phyloP scores from a whole-genome alignment of 805 yeast genomes.

The Torulaspora franciscae region DNA sequence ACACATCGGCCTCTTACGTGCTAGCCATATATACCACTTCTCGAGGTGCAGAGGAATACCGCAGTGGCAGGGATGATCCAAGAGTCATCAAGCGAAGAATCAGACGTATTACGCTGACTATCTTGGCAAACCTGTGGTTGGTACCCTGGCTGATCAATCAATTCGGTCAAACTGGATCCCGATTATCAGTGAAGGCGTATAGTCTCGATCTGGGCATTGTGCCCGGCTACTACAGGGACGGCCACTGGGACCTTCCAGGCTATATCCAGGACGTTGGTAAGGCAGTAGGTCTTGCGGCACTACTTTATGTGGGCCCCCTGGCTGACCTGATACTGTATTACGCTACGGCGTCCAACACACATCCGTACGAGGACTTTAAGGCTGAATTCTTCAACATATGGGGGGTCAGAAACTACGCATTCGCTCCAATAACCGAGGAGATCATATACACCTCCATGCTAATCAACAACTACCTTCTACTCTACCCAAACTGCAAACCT shows the following conservation, averaged over 20 bases:
- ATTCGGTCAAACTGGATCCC: not conserved
- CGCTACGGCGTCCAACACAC: conserved; percentile 14
- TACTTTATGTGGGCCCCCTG: conserved; percentile 29
- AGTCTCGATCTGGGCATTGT: conserved; percentile 23
- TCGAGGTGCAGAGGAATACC: conserved; percentile 18
- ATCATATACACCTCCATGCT: conserved; percentile 34
- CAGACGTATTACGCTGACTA: conserved; percentile 18
- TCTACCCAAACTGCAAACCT: conserved; percentile 9
- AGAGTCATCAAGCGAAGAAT: conserved; percentile 25
- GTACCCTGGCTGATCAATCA: conserved; percentile 18
- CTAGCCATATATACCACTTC: conserved; percentile 24
- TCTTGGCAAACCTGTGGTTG: conserved; percentile 17
- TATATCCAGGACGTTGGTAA: conserved; percentile 16
- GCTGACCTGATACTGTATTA: conserved; percentile 23
- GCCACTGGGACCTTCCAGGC: conserved; percentile 12
- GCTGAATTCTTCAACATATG: conserved; percentile 27
- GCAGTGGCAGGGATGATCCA: conserved; percentile 32
- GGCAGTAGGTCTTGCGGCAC: conserved; percentile 13
- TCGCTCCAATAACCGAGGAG: conserved; percentile 36
- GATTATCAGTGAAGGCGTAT: conserved; percentile 10
- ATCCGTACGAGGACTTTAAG: conserved; percentile 10
- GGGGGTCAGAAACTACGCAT: conserved; percentile 32
- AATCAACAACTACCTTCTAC: conserved; percentile 18
- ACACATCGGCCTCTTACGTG: conserved; percentile 30
- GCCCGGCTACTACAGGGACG: conserved; percentile 22